Conservation (phyloP, 1,284 basidiomycete species). For the Heliocybe sulcata region DNA sequence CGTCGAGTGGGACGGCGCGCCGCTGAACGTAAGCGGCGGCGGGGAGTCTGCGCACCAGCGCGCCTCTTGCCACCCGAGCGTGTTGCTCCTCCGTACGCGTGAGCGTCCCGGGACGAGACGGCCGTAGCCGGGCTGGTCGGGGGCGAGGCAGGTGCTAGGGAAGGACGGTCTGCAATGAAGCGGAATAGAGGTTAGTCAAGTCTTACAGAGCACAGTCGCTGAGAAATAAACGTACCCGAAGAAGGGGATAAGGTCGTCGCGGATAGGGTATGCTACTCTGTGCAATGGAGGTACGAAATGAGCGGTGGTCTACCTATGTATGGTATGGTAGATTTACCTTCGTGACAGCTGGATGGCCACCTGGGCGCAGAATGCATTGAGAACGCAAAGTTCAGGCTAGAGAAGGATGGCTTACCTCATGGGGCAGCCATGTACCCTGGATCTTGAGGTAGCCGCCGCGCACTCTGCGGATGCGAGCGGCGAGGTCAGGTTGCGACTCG, state of each 20-base stretch:
- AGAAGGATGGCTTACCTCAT: conserved; percentile 47
- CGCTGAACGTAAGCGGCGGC: too few relatives aligned
- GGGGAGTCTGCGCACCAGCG: too few relatives aligned
- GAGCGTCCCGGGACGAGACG: conserved; percentile 68
- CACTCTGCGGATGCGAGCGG: conserved; percentile 71
- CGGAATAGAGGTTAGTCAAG: neutral
- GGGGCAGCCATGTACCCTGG: conserved; percentile 87
- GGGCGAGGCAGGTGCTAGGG: conserved; percentile 4
- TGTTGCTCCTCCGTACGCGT: conserved; percentile 34
- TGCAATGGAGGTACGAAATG: conserved; percentile 9
- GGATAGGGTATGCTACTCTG: conserved; percentile 87
- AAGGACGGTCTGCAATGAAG: neutral
- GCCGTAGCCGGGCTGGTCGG: conserved; percentile 73
- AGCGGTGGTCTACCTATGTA: conserved; percentile 11
- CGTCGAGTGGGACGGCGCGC: too few relatives aligned
- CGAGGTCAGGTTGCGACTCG: conserved; percentile 81
- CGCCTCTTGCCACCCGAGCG: too few relatives aligned
- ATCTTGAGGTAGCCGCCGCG: conserved; percentile 85
- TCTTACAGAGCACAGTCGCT: conserved; percentile 1
- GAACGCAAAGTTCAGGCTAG: neutral
- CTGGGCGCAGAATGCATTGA: conserved; percentile 23
- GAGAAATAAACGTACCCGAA: conserved; percentile 54
- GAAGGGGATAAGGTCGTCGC: conserved; percentile 73
- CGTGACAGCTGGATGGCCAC: conserved; percentile 69
- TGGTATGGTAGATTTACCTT: conserved; percentile 39